phyloP scores from a whole-genome alignment of 352 stramenopile species.

The Thalassiosira ordinaria region DNA sequence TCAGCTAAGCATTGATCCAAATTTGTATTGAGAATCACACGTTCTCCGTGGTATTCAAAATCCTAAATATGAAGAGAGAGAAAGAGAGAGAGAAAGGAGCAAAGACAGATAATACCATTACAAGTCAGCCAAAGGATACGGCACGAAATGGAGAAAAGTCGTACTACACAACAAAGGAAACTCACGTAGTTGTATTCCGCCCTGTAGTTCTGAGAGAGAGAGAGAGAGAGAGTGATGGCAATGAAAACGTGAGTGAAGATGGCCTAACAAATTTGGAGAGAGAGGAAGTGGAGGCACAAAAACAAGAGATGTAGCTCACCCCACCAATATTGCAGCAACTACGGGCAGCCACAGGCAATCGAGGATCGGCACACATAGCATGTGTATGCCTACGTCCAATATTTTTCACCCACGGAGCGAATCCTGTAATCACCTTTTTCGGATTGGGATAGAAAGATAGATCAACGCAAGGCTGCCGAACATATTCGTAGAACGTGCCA shows the following conservation, averaged over 20 bases:
- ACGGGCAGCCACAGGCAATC: conserved; percentile 35
- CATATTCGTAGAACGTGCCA: conserved; percentile 69
- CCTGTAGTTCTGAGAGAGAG: background rate
- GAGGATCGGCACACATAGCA: conserved; percentile 61
- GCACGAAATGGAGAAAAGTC: too few relatives aligned
- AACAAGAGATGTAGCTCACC: too few relatives aligned
- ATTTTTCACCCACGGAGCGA: conserved; percentile 2
- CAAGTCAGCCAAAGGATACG: too few relatives aligned
- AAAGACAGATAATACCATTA: too few relatives aligned
- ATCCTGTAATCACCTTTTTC: conserved; percentile 64
- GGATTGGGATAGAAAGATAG: conserved; percentile 56
- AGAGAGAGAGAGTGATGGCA: background rate
- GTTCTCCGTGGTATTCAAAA: conserved; percentile 54
- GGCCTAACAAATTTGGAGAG: too few relatives aligned
- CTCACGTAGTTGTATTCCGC: conserved; percentile 17
- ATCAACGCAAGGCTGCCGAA: conserved; percentile 64
- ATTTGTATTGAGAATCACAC: conserved; percentile 33
- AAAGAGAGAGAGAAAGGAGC: background rate
- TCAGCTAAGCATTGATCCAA: conserved; percentile 45
- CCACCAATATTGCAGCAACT: conserved; percentile 49
- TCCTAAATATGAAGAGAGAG: background rate
- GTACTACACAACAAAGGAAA: too few relatives aligned
- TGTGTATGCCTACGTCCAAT: conserved; percentile 49
- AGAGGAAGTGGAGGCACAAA: too few relatives aligned
- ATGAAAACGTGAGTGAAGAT: background rate